Conservation (phyloP, 106 monocot species). For the Platanthera guangdongensis region DNA sequence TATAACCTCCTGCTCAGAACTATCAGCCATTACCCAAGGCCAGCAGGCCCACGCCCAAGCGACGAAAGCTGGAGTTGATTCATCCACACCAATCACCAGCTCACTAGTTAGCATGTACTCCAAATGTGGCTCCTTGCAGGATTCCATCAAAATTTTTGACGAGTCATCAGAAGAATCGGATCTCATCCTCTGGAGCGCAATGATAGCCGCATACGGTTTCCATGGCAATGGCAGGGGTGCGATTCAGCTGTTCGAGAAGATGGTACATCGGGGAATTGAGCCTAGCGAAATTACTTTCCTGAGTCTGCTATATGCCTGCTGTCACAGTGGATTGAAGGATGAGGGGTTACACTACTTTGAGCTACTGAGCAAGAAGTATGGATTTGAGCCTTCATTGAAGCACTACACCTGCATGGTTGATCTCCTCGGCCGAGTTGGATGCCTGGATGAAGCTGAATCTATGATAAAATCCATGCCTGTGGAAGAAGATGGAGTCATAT, state of each 20-base stretch:
- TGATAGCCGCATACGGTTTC: constrained; percentile 70
- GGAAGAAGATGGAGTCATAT: constrained; percentile 51
- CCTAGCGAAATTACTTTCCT: constrained; percentile 73
- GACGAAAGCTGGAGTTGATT: constrained; percentile 35
- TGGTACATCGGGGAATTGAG: constrained; percentile 34
- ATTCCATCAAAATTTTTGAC: constrained; percentile 23
- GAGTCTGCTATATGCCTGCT: constrained; percentile 64
- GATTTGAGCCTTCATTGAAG: constrained; percentile 37
- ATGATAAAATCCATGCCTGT: constrained; percentile 56
- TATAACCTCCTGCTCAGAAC: constrained; percentile 58
- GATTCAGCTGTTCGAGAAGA: constrained; percentile 44
- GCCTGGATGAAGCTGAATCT: constrained; percentile 48
- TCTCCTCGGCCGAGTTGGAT: constrained; percentile 58
- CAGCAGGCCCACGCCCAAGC: constrained; percentile 57
- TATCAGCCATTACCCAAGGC: constrained; percentile 53
- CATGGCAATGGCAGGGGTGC: constrained; percentile 59
- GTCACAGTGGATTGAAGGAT: constrained; percentile 65
- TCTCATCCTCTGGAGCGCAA: constrained; percentile 49
- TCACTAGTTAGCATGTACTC: constrained; percentile 82
- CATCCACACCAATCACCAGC: constrained; percentile 33
- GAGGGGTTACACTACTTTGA: constrained; percentile 39
- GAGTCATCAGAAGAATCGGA: constrained; percentile 25
- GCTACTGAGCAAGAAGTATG: constrained; percentile 39
- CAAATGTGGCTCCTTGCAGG: constrained; percentile 55
- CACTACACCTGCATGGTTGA: constrained; percentile 83